These are phyloP conservation scores for Rhodomyrtus psidioides DNA, from an alignment of 441 rosid species.

Conservation along the genomic window DNA sequence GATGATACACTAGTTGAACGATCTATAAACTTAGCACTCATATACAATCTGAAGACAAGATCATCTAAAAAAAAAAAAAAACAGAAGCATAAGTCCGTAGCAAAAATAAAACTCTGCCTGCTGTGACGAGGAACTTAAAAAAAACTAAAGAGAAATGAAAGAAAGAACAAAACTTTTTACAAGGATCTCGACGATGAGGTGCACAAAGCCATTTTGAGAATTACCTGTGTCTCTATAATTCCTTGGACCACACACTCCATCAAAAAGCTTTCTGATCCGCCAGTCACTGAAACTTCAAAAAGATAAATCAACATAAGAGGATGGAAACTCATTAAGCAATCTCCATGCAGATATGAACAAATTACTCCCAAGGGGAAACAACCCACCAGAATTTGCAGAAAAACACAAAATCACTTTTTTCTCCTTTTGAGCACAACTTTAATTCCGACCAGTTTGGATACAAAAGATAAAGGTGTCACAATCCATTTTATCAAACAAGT, in stretches of 20 bases:
- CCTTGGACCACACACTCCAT: conserved; percentile 96
- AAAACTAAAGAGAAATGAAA: not conserved
- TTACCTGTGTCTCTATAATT: conserved; percentile 80
- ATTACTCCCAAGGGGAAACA: not conserved
- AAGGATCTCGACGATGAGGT: not conserved
- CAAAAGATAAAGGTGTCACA: not conserved
- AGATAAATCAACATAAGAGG: not conserved
- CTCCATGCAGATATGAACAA: not conserved
- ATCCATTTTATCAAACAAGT: not conserved
- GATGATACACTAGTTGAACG: not conserved
- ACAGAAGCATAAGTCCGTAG: not conserved
- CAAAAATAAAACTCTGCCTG: not conserved
- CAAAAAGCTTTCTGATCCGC: not conserved
- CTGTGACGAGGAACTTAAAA: not conserved
- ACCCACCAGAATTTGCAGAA: not conserved
- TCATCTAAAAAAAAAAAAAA: not conserved
- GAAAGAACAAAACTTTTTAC: not conserved
- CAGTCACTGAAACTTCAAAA: not conserved
- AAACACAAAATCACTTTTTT: not conserved
- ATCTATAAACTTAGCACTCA: not conserved
- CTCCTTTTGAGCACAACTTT: not conserved
- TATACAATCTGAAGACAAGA: not conserved
- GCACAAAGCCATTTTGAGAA: not conserved
- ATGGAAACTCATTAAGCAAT: not conserved
- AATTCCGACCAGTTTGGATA: not conserved